A percentile compares a stretch with the other conserved stretches of the same genome.
These are phyloP conservation scores for Acephala macrosclerotiorum DNA, from an alignment of 2,329 filamentous ascomycete genomes.

Conservation along the genomic window DNA sequence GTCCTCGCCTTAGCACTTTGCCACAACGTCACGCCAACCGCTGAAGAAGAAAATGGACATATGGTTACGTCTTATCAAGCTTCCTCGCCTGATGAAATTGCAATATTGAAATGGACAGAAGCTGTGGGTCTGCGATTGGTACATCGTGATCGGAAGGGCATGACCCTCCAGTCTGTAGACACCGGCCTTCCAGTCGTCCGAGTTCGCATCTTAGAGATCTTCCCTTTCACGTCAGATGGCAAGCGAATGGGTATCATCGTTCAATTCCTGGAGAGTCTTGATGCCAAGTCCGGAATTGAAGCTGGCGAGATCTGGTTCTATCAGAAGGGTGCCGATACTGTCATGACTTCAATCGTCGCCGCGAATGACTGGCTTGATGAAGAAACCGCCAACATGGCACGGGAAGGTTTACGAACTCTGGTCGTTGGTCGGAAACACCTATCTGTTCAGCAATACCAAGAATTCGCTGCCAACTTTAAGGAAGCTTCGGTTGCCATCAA, in stretches of 20 bases:
- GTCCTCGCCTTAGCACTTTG: conserved; percentile 91
- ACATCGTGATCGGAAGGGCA: conserved; percentile 86
- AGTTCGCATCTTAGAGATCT: conserved; percentile 90
- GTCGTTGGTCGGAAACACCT: conserved; percentile 94
- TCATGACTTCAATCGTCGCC: conserved; percentile 95
- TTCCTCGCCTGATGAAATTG: conserved; percentile 96
- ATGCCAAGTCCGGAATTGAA: conserved; percentile 56
- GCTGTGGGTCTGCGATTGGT: conserved; percentile 85
- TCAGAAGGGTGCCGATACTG: conserved; percentile 97
- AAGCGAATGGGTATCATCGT: conserved; percentile 99
- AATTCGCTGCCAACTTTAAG: conserved; percentile 78
- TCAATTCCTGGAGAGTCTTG: conserved; percentile 73
- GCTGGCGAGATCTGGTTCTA: conserved; percentile 95
- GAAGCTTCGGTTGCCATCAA: conserved; percentile 83
- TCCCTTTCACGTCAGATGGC: conserved; percentile 96
- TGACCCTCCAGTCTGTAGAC: conserved; percentile 80
- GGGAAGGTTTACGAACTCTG: conserved; percentile 91
- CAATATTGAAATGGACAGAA: conserved; percentile 96
- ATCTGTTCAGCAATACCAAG: conserved; percentile 78
- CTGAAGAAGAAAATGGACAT: conserved; percentile 81
- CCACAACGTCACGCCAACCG: conserved; percentile 95
- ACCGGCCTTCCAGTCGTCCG: conserved; percentile 79
- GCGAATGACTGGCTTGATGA: conserved; percentile 99
- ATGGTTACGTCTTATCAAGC: conserved; percentile 89
- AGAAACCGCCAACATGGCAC: conserved; percentile 99